These are phyloP conservation scores for Sphaerulina vaccinii DNA, from an alignment of 2,329 filamentous ascomycete species.

Conservation along the genomic window DNA sequence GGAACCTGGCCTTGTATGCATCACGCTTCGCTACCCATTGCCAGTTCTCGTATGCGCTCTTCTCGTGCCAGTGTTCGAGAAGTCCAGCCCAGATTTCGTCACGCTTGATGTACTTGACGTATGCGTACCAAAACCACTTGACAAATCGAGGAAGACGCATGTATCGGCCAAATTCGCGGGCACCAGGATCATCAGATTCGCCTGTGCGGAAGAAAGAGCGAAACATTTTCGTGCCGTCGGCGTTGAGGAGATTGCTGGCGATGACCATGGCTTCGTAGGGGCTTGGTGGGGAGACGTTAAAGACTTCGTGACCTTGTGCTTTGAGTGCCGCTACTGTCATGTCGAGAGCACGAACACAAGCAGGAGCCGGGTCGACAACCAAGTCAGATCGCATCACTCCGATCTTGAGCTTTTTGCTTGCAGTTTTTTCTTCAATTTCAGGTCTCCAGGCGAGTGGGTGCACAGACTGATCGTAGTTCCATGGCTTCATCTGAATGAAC, in stretches of 20 bases:
- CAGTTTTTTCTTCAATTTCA: constrained; percentile 61
- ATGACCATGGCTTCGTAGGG: constrained; percentile 74
- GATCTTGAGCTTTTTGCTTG: constrained; percentile 64
- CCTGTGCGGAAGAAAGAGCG: constrained; percentile 71
- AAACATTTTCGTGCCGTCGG: constrained; percentile 80
- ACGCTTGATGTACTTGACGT: constrained; percentile 76
- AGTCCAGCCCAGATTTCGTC: constrained; percentile 78
- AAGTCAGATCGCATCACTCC: constrained; percentile 71
- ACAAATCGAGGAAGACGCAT: constrained; percentile 71
- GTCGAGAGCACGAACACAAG: constrained; percentile 73
- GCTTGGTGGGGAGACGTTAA: constrained; percentile 52
- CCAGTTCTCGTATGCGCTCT: constrained; percentile 78
- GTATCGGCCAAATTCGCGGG: constrained; percentile 70
- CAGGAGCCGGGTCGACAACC: constrained; percentile 82
- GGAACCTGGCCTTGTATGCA: constrained; percentile 73
- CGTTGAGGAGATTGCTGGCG: constrained; percentile 76
- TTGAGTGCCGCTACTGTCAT: constrained; percentile 68
- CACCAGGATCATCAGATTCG: constrained; percentile 78
- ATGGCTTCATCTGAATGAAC: constrained; percentile 77
- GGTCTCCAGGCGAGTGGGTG: constrained; percentile 80
- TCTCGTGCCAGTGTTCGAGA: constrained; percentile 69
- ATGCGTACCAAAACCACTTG: constrained; percentile 84
- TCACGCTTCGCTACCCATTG: constrained; percentile 75
- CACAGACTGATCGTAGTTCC: constrained; percentile 83
- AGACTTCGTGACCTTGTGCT: constrained; percentile 72